Evolutionary conservation across 148 eudicot genomes (phyloP), one percentile per base, ranked within the genome.

Genomic region (Dianthus caryophyllus): DNA sequence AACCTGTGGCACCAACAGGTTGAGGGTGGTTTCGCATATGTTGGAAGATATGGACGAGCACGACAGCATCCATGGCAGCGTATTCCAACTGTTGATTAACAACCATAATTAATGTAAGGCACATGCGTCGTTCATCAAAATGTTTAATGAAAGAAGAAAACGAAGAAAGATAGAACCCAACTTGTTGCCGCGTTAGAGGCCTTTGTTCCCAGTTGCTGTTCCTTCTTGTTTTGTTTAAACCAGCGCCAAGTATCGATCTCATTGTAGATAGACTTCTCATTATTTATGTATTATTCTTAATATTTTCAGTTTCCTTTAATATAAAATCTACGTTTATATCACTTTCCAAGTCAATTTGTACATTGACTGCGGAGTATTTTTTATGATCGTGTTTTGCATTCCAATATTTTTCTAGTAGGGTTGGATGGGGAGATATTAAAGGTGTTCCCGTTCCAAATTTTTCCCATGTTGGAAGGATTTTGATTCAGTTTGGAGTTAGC

Each of bases 1-100:
- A 85, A 61, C 82, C 84, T 25, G 76, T 44, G 10, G 58, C 77
- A 71, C 66, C 84, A 33, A 56, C 71, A 55, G 88, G 74, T 50
- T 79, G 93, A 68, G 84, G 56, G 22, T 76, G 79, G 68, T 70
- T 70, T 49, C 86, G 81, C 36, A 86, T 79, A 59, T 88, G 96
- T 57, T 79, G 78, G 75, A 95, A 95, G 72, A 95, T 86, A 84
- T 86, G 97, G 73, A 95, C 66, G 70, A 90, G 99, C 20, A 88
- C 99, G 63, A 79, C 97, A 62, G 99, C 99, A 69, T 95, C 99
- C 73, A 95, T 87, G 73, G 99, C 97, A 71, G 99, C 99, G 79
- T 95, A 95, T 59, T 95, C 97, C 74, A 95, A 75, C 99, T 93
- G 88, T 60, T 61, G 20, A 44, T 61, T 54, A 53, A n/a, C n/a